Conservation (phyloP, 768 basidiomycete species). For the Heimioporus sp. region DNA sequence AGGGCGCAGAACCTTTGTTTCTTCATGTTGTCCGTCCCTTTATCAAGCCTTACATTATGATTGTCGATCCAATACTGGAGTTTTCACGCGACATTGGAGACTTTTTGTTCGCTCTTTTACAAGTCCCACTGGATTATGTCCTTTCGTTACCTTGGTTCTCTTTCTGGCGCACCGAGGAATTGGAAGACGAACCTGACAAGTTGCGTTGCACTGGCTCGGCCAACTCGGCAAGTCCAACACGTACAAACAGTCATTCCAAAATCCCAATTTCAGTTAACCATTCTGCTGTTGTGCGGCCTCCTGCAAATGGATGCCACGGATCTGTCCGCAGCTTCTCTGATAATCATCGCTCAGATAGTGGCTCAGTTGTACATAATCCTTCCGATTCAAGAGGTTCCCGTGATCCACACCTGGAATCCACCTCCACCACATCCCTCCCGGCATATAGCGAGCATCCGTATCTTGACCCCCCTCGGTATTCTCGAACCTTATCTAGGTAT, state of each 20-base stretch:
- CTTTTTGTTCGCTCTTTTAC: conserved; percentile 44
- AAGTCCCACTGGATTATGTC: conserved; percentile 39
- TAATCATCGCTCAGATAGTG: conserved; percentile 4
- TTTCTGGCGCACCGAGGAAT: conserved; percentile 16
- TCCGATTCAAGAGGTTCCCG: conserved; percentile 1
- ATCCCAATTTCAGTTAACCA: conserved; percentile 14
- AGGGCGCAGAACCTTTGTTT: conserved; percentile 87
- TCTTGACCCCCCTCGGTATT: conserved; percentile 22
- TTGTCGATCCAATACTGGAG: conserved; percentile 66
- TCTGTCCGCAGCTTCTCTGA: conserved; percentile 20
- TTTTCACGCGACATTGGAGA: conserved; percentile 63
- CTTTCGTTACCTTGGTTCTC: conserved; percentile 31
- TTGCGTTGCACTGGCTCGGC: conserved; percentile 1
- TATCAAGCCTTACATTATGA: conserved; percentile 67
- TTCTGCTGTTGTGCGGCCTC: conserved; percentile 3
- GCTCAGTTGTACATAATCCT: conserved; percentile 1
- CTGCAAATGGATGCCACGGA: conserved; percentile 9
- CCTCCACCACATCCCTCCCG: conserved; percentile 22
- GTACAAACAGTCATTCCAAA: conserved; percentile 6
- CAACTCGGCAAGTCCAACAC: conserved; percentile 2
- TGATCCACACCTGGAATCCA: conserved; percentile 10
- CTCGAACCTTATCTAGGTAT: conserved; percentile 16
- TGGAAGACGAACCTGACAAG: conserved; percentile 6
- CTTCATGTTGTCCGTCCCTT: conserved; percentile 78
- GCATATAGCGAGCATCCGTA: conserved; percentile 23